Base-by-base conservation (phyloP, 1,139 yeast genomes). In the Magnusiomyces paraingens region DNA sequence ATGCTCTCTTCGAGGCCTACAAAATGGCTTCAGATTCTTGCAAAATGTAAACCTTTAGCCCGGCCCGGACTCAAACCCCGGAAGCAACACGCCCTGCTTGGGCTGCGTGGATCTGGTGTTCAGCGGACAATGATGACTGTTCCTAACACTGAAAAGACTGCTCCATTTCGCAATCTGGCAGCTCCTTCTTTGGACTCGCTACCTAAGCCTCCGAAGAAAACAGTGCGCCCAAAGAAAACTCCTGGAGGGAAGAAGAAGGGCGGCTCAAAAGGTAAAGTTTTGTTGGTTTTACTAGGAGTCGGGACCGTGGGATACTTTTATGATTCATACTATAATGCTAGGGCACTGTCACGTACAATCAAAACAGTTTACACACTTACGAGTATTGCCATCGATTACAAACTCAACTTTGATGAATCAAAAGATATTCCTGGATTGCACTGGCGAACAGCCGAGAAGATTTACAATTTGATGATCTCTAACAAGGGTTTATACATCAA, bases 401-500 rank as follows among this genome's bases (percentile, higher is more conserved):
- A 80, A 69, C 57, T 74, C 57, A 73, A 78, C 63, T 73, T 77
- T 61, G 64, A 66, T 41, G 72, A 72, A 49, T 73, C 71, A 6
- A 68, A 73, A 46, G 77, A 74, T 48, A 69, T 81, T 15, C 77
- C 75, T 26, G 77, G 75, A 0, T 67, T 86, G 26, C 94, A 86
- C 62, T 82, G 80, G 56, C 68, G 79, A 29, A 79, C 82, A 35
- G 80, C 93, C 2, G 78, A 80, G 48, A 68, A 80, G 49, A 67
- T 86, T 42, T 75, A 79, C 59, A 67, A 77, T 47, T 68, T 86
- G 62, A 66, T 86, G 55, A 69, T 72, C 57, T 66, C 68, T 2
- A 86, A 86, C 64, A 83, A 82, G 63, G 94, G 95, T 0, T 73
- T 86, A 18, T 86, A 84, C 64, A 83, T 86, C 63, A 86, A 86